These are phyloP conservation scores for Globisporangium spiculum DNA, from an alignment of 352 stramenopile genomes.

Conservation along the genomic window DNA sequence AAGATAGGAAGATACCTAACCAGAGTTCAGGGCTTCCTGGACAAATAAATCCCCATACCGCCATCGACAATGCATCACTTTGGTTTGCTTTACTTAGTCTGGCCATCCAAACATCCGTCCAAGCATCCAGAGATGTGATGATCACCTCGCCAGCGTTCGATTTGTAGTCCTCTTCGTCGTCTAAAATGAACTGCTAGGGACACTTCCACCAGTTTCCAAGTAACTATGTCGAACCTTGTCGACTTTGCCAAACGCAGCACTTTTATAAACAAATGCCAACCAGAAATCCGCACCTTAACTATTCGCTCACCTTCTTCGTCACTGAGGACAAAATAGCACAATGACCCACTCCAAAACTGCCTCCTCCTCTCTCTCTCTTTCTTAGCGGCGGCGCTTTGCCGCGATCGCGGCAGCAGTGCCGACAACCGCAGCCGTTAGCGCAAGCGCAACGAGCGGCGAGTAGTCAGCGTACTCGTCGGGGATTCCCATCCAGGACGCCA, in stretches of 20 bases:
- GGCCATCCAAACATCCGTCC: too few relatives aligned
- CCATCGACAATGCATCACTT: too few relatives aligned
- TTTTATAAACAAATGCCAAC: background rate
- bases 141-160: too few relatives aligned
- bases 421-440: background rate
- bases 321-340: background rate
- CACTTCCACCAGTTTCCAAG: too few relatives aligned
- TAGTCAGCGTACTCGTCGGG: background rate
- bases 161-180: too few relatives aligned
- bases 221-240: too few relatives aligned
- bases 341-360: background rate
- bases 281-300: background rate
- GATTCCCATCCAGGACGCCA: constrained; percentile 6
- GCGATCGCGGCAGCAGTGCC: background rate
- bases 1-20: background rate
- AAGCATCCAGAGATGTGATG: too few relatives aligned
- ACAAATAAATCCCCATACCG: too few relatives aligned
- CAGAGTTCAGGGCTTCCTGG: background rate
- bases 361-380: background rate
- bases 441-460: background rate
- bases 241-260: too few relatives aligned
- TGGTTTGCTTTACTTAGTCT: too few relatives aligned
- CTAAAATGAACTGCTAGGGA: too few relatives aligned
- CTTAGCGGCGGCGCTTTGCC: background rate
- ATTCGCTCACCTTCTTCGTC: background rate